A percentile compares a stretch with the other conserved stretches of the same genome.
Evolutionary conservation across 176 grass and related monocot species (phyloP).

Genomic region (Chloris gayana): DNA sequence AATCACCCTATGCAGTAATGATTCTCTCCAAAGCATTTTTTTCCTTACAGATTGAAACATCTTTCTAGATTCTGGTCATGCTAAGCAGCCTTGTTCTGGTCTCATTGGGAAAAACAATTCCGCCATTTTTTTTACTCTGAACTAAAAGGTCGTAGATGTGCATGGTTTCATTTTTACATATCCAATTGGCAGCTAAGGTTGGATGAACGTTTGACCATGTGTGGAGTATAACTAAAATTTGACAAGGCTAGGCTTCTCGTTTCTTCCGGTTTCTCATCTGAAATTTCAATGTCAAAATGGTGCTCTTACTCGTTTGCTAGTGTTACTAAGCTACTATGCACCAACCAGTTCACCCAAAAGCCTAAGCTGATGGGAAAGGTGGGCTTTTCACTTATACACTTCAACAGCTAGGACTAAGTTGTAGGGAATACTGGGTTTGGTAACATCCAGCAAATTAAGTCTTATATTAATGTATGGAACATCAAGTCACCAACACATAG

Average conservation of each 20-base stretch:
- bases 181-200: constrained; percentile 4
- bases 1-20: background rate
- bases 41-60: background rate
- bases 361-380: too few species aligned
- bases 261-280: background rate
- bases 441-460: background rate
- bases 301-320: background rate
- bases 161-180: constrained; percentile 8
- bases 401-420: background rate
- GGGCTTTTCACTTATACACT: too few species aligned
- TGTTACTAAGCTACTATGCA: too few species aligned
- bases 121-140: background rate
- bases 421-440: background rate
- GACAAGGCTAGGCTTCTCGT: background rate
- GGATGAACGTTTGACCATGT: background rate
- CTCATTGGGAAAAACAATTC: background rate
- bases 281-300: background rate
- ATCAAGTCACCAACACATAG: background rate
- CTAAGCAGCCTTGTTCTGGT: background rate
- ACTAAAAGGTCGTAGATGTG: background rate
- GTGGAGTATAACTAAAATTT: constrained; percentile 2
- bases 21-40: background rate
- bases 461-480: background rate
- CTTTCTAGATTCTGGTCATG: background rate
- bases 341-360: too few species aligned